Evolutionary conservation across 169 alveolate genomes (phyloP), one percentile per base, ranked within the genome.

Genomic region (Theileria orientalis): DNA sequence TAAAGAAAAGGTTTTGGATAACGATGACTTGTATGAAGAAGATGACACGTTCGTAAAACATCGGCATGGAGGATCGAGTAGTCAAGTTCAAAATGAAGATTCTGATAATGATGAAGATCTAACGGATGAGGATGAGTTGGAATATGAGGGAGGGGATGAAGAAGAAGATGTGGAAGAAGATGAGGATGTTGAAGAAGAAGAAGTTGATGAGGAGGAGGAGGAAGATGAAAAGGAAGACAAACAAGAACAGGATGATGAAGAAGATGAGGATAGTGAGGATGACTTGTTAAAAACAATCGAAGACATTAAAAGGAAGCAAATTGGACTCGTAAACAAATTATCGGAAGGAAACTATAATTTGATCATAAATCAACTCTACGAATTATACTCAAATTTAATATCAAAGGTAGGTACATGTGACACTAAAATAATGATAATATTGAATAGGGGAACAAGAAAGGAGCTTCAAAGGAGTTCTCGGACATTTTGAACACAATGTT

Each of bases 281-380:
- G 25, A 52, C 29, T n/a, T 29, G 2, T 2, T 1, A 1, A 21
- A 27, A 27, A 23, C 23, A 1, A 16, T n/a, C 23, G 67, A 57
- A 59, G 27, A 49, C 25, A 32, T 49, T 2, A 76, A 56, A 32
- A 78, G 37, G 59, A 49, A 30, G 29, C 86, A 78, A 41, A 56
- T 70, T 27, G 86, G 86, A 23, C 44, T 70, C 16, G 42, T 74
- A 23, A 80, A 80, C 27, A 19, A 84, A 11, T 56, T 80, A 33
- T 80, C 88, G 35, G 88, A 80, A 57, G 88, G 88, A 2, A 80
- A 80, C 35, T 72, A 69, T 25, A 59, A 62, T 23, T 27, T 73
- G 0, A 76, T 80, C 9, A 57, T 69, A 19, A 52, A 63, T 37
- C 76, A 80, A 30, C 27, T 80, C 11, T 69, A 54, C 35, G 51